A percentile compares a stretch with the other conserved stretches of the same genome.
Conservation (phyloP, 805 yeast species). For the Cyberlindnera meyerae region DNA sequence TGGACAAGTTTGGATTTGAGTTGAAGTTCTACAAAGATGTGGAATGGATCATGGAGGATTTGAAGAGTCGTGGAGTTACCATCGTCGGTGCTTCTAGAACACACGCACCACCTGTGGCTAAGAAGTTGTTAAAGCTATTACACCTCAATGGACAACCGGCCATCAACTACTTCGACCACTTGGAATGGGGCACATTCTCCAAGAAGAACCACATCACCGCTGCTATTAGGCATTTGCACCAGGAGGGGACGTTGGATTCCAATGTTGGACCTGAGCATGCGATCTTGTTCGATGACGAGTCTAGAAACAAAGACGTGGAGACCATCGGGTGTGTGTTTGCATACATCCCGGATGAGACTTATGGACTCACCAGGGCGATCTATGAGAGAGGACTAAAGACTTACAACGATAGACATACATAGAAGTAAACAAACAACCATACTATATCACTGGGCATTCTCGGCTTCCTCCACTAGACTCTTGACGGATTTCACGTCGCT, state of each 20-base stretch:
- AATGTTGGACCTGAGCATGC: conserved; percentile 43
- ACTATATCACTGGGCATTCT: conserved; percentile 1
- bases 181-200: conserved; percentile 67
- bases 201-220: conserved; percentile 54
- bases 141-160: conserved; percentile 51
- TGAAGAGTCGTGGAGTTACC: conserved; percentile 41
- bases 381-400: conserved; percentile 11
- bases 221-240: conserved; percentile 35
- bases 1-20: conserved; percentile 49
- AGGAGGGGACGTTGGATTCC: conserved; percentile 30
- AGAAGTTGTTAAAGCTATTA: conserved; percentile 49
- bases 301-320: conserved; percentile 72
- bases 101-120: conserved; percentile 72
- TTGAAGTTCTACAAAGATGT: conserved; percentile 66
- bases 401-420: conserved; percentile 7
- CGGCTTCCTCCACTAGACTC: conserved; percentile 5
- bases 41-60: conserved; percentile 50
- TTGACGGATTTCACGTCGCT: conserved; percentile 1
- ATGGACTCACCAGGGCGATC: conserved; percentile 10
- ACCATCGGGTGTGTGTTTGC: conserved; percentile 65
- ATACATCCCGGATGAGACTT: conserved; percentile 48
- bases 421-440: no score
- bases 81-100: conserved; percentile 78
- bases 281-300: conserved; percentile 73
- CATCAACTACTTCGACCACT: conserved; percentile 46